Evolutionary conservation across 2,329 filamentous ascomycete species (phyloP).

Genomic region (Lasiodiplodia hormozganensis): DNA sequence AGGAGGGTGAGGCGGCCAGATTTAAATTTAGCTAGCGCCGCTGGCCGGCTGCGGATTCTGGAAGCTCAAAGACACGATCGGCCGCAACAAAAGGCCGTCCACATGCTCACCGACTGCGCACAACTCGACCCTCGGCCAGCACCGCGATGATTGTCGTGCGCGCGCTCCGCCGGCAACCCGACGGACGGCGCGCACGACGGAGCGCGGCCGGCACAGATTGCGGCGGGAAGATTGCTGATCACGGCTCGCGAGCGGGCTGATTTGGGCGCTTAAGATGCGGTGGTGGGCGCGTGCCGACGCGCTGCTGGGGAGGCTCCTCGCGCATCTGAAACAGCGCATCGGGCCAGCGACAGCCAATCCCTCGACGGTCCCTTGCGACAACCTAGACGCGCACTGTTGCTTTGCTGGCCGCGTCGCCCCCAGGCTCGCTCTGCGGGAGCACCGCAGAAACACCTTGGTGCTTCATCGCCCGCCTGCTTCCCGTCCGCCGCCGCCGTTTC

Average conservation of each 20-base stretch:
- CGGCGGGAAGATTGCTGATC: neutral
- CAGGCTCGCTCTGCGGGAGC: conserved; percentile 18
- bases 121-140: neutral
- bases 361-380: conserved; percentile 7
- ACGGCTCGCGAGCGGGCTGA: neutral
- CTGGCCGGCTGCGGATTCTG: neutral
- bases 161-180: neutral
- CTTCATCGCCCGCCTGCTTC: conserved; percentile 21
- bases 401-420: conserved; percentile 10
- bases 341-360: conserved; percentile 13
- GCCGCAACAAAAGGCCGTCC: neutral
- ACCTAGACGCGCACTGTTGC: conserved; percentile 17
- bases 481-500: conserved; percentile 23
- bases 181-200: neutral
- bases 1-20: conserved; percentile 13
- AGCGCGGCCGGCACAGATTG: neutral
- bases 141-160: neutral
- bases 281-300: conserved; percentile 16
- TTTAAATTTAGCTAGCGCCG: conserved; percentile 24
- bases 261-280: conserved; percentile 9
- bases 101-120: neutral
- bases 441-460: conserved; percentile 25
- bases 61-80: conserved; percentile 20
- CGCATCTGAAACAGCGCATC: conserved; percentile 23
- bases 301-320: conserved; percentile 23